Evolutionary conservation across 176 grass and related monocot species (phyloP), one percentile per base, ranked within the genome.

Genomic region (Alloteropsis semialata): DNA sequence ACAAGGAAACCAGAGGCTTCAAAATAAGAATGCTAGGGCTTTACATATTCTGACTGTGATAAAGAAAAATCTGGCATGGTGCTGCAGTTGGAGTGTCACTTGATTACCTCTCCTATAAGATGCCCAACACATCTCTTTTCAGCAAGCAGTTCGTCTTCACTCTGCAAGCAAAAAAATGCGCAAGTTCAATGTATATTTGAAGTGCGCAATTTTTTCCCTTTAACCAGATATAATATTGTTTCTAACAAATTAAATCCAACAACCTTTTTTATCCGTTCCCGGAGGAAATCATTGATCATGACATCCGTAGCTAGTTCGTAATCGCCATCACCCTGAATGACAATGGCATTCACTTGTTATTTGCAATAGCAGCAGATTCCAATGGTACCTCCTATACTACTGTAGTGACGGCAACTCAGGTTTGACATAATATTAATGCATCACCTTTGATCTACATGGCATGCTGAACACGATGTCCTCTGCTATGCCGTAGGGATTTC

Each of bases 391-490:
- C n/a, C n/a, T 7, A 28, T 14, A 5, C 45, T 8, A 53, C 21
- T 53, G 28, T 29, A 62, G 18, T 62, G 29, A 29, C 6, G 16
- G 2, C 21, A 68, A 39, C 22, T 6, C 36, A 16, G 33, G 46
- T 64, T 34, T 34, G 61, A 9, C 30, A 34, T 64, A 3, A 33
- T 30, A 63, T 9, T 29, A 36, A 5, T 80, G n/a, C n/a, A n/a
- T n/a, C n/a, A 93, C 92, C 79, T 90, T 95, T 10, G 96, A 95
- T 84, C 89, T 85, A 61, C 96, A 98, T 64, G 96, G 96, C 96
- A 98, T 90, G 79, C 96, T 98, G 84, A 93, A 98, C 45, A 93
- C 82, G 36, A 98, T 98, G 78, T 98, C 96, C 56, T 95, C 92
- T 68, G 82, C 88, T 84, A 98, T 91, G 76, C 96, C 92, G 24